phyloP scores from a whole-genome alignment of 2,329 filamentous ascomycete genomes.

The Colletotrichum sp. region DNA sequence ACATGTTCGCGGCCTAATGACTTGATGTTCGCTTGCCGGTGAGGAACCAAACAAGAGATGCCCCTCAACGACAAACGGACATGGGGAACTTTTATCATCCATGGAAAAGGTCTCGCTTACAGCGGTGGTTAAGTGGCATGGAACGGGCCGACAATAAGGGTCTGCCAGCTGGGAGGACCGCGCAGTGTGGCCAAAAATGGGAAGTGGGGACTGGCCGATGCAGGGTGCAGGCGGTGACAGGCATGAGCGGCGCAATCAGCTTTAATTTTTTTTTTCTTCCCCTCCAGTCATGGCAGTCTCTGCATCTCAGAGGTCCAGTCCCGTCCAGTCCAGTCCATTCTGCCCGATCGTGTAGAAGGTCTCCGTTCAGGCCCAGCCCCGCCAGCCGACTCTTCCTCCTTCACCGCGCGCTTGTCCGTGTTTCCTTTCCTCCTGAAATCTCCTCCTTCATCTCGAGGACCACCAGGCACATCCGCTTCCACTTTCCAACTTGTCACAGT shows the following conservation, averaged over 20 bases:
- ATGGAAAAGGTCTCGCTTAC: not conserved
- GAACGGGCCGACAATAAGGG: conserved; percentile 14
- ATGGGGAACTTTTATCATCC: not conserved
- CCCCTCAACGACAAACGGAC: not conserved
- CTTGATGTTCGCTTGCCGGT: not conserved
- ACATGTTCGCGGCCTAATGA: not conserved
- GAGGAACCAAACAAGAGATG: not conserved
- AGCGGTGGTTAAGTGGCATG: not conserved
- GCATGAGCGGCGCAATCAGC: conserved; percentile 18
- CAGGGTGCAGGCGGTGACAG: conserved; percentile 22
- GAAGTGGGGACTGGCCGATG: not conserved
- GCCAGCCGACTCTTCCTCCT: conserved; percentile 8
- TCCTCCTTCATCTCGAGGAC: not conserved
- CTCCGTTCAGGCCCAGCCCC: conserved; percentile 12
- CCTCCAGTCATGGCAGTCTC: conserved; percentile 1
- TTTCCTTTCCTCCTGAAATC: conserved; percentile 12
- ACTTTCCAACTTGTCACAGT: not conserved
- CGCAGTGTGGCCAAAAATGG: not conserved
- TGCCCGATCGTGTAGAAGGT: conserved; percentile 18
- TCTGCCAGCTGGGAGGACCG: conserved; percentile 8
- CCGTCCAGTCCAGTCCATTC: not conserved
- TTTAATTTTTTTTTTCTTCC: conserved; percentile 5
- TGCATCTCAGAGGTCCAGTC: not conserved
- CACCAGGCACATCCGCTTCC: not conserved
- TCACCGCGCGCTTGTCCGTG: conserved; percentile 14